A percentile compares a stretch with the other conserved stretches of the same genome.
phyloP scores from a whole-genome alignment of 345 rosid genomes.

The Cardiospermum halicacabum region DNA sequence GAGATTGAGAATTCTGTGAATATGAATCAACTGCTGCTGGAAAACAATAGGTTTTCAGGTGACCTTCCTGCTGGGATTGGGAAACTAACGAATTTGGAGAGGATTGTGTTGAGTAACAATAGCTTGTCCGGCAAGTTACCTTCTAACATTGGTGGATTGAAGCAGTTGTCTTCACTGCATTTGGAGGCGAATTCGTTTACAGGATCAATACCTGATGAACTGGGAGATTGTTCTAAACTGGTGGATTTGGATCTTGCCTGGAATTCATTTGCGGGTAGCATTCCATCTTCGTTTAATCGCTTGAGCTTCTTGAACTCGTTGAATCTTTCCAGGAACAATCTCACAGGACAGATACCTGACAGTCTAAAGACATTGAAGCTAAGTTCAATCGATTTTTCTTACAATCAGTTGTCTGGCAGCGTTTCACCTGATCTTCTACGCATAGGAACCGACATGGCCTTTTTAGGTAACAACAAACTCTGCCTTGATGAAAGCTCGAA shows the following conservation, averaged over 20 bases:
- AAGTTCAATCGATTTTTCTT: slow-evolving; percentile 73
- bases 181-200: slow-evolving; percentile 59
- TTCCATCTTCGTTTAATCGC: slow-evolving; percentile 39
- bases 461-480: slow-evolving; percentile 47
- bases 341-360: slow-evolving; percentile 56
- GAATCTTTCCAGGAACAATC: slow-evolving; percentile 66
- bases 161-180: slow-evolving; percentile 60
- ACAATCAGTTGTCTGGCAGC: slow-evolving; percentile 57
- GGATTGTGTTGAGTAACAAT: slow-evolving; percentile 52
- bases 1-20: slow-evolving; percentile 39
- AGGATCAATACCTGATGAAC: slow-evolving; percentile 52
- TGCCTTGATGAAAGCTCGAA: slow-evolving; percentile 44
- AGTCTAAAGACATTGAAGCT: slow-evolving; percentile 54
- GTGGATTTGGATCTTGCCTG: slow-evolving; percentile 76
- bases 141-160: slow-evolving; percentile 41
- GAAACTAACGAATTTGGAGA: slow-evolving; percentile 46
- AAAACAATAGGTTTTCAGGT: slow-evolving; percentile 66
- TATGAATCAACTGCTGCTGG: slow-evolving; percentile 49
- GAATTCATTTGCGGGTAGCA: slow-evolving; percentile 55
- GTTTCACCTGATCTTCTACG: slow-evolving; percentile 57
- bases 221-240: slow-evolving; percentile 45
- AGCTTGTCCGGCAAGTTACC: slow-evolving; percentile 59
- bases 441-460: slow-evolving; percentile 62
- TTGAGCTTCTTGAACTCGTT: slow-evolving; percentile 62
- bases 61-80: slow-evolving; percentile 61